Conservation (phyloP, 495 filamentous ascomycete species). For the Penicillium roqueforti region DNA sequence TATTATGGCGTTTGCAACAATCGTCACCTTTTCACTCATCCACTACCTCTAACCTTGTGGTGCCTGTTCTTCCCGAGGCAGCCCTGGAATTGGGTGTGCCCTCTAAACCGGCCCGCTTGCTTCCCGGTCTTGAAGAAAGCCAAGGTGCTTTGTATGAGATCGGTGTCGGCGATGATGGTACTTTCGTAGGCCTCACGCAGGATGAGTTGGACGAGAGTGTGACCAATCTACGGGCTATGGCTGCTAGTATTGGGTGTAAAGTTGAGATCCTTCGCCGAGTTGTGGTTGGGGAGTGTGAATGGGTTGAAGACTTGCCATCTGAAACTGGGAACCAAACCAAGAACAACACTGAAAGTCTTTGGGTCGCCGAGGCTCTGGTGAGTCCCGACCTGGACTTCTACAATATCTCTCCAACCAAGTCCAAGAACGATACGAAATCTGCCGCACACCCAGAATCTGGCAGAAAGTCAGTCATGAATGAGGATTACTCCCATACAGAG, state of each 20-base stretch:
- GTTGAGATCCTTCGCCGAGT: constrained; percentile 82
- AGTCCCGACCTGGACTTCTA: constrained; percentile 56
- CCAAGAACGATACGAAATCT: constrained; percentile 1
- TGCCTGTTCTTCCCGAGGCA: constrained; percentile 68
- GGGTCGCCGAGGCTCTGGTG: constrained; percentile 84
- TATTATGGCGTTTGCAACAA: constrained; percentile 93
- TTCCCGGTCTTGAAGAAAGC: constrained; percentile 86
- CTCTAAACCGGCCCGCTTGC: constrained; percentile 56
- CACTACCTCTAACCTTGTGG: constrained; percentile 62
- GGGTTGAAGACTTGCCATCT: constrained; percentile 47
- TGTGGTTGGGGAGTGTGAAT: constrained; percentile 82
- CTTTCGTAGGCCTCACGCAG: constrained; percentile 80
- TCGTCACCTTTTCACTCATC: constrained; percentile 85
- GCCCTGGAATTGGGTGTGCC: constrained; percentile 49
- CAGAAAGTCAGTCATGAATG: constrained; percentile 13
- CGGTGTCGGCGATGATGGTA: constrained; percentile 91
- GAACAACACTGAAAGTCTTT: constrained; percentile 56
- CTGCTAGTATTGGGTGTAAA: constrained; percentile 80
- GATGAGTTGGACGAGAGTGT: constrained; percentile 93
- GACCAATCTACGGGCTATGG: constrained; percentile 79
- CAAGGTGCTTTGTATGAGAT: constrained; percentile 94
- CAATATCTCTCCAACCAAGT: constrained; percentile 14
- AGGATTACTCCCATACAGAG: constrained; percentile 46
- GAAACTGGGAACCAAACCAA: constrained; percentile 23
- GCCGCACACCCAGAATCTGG: background rate